phyloP scores from a whole-genome alignment of 2,329 filamentous ascomycete species.

The Fusarium luffae region DNA sequence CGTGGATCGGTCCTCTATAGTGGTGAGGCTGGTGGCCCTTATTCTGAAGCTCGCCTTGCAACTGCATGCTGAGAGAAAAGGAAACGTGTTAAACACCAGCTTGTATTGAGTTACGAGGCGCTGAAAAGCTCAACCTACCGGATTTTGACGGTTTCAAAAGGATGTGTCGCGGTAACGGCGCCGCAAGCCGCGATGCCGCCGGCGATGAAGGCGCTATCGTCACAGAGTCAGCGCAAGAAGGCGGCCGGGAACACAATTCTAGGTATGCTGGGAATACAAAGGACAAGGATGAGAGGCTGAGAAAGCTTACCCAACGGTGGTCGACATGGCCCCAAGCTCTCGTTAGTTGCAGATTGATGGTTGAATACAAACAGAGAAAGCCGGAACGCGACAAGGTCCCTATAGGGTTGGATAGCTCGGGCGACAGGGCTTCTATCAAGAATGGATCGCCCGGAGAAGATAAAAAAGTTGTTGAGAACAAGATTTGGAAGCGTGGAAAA shows the following conservation, averaged over 20 bases:
- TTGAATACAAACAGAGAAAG: neutral
- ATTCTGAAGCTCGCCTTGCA: constrained; percentile 93
- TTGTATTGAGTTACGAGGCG: neutral
- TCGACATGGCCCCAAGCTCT: constrained; percentile 45
- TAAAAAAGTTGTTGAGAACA: constrained; percentile 9
- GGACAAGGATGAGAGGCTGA: neutral
- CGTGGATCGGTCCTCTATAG: constrained; percentile 92
- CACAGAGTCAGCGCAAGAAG: constrained; percentile 14
- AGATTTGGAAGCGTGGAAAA: constrained; percentile 29
- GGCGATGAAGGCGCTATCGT: constrained; percentile 83
- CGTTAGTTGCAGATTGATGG: constrained; percentile 5
- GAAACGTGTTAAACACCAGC: constrained; percentile 8
- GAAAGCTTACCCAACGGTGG: constrained; percentile 51
- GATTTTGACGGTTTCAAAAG: constrained; percentile 99
- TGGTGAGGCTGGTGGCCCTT: constrained; percentile 86
- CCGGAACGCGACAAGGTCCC: constrained; percentile 15
- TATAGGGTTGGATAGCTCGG: constrained; percentile 38
- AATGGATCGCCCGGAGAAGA: constrained; percentile 15
- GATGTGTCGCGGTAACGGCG: constrained; percentile 96
- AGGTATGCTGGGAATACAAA: neutral
- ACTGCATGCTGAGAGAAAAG: constrained; percentile 74
- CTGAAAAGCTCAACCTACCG: constrained; percentile 66
- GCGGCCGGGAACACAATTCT: constrained; percentile 2
- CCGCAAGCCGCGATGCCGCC: constrained; percentile 97
- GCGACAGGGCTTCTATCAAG: constrained; percentile 29